Conservation (phyloP, 352 stramenopile genomes). For the Phytophthora pinifolia region DNA sequence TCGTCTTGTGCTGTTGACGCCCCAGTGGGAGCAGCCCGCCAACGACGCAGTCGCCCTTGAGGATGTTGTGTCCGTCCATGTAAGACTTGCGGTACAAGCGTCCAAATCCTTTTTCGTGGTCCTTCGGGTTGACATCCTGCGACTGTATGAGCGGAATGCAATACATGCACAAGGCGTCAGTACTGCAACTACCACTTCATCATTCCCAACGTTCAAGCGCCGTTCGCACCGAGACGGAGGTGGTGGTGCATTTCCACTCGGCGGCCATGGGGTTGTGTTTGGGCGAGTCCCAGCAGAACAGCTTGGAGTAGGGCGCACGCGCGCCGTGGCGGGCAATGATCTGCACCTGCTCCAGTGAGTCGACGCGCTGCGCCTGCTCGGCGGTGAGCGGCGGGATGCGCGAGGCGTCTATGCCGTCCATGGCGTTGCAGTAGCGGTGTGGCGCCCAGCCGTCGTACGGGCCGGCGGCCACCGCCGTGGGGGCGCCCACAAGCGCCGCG, state of each 20-base stretch:
- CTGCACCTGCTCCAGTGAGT: conserved; percentile 83
- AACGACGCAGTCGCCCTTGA: conserved; percentile 73
- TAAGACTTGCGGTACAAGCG: conserved; percentile 83
- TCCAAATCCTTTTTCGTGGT: conserved; percentile 51
- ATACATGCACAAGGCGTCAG: conserved; percentile 1
- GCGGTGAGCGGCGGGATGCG: conserved; percentile 61
- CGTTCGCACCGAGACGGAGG: conserved; percentile 64
- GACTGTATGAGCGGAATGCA: conserved; percentile 37
- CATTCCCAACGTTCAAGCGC: neutral
- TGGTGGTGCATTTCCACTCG: conserved; percentile 72
- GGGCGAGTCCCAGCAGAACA: conserved; percentile 80
- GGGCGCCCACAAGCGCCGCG: conserved; percentile 14
- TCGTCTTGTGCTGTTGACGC: conserved; percentile 78
- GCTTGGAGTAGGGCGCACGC: conserved; percentile 62
- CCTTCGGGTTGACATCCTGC: conserved; percentile 63
- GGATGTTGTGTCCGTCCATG: conserved; percentile 72
- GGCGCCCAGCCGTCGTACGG: conserved; percentile 78
- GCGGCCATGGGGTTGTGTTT: conserved; percentile 74
- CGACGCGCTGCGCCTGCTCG: conserved; percentile 56
- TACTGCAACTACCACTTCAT: neutral
- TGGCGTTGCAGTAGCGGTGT: conserved; percentile 80
- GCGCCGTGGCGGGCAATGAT: conserved; percentile 80
- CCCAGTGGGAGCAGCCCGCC: conserved; percentile 70
- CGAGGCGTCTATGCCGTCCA: conserved; percentile 56
- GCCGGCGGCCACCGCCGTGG: conserved; percentile 21